phyloP scores from a whole-genome alignment of 805 yeast genomes.

The Wickerhamia fluorescens region DNA sequence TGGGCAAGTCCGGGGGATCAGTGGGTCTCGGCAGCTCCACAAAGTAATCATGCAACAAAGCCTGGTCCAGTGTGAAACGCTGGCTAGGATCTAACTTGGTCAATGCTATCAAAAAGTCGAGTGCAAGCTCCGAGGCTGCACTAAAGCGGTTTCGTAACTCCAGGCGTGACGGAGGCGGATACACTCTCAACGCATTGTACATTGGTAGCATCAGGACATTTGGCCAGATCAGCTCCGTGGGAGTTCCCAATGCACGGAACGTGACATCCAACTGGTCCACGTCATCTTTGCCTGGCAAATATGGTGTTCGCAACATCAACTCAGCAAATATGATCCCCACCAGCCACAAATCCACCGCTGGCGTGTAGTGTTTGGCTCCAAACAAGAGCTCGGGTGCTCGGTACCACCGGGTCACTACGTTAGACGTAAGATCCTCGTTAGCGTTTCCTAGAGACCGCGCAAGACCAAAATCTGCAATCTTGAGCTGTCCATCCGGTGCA shows the following conservation, averaged over 20 bases:
- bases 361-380: constrained; percentile 39
- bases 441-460: constrained; percentile 78
- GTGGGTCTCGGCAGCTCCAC: constrained; percentile 71
- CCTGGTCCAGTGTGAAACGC: constrained; percentile 58
- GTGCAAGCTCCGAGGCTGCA: constrained; percentile 83
- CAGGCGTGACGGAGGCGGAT: constrained; percentile 75
- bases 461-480: constrained; percentile 95
- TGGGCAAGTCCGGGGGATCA: constrained; percentile 57
- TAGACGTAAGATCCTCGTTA: constrained; percentile 74
- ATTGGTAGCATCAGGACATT: constrained; percentile 74
- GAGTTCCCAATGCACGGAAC: constrained; percentile 92
- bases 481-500: constrained; percentile 81
- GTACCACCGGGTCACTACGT: constrained; percentile 97
- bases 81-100: constrained; percentile 71
- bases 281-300: constrained; percentile 89
- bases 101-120: constrained; percentile 68
- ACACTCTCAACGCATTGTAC: constrained; percentile 64
- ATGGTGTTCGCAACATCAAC: constrained; percentile 89
- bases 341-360: constrained; percentile 40
- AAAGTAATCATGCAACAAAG: constrained; percentile 63
- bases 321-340: constrained; percentile 79
- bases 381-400: constrained; percentile 62
- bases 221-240: constrained; percentile 89
- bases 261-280: constrained; percentile 88
- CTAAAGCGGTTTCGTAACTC: constrained; percentile 79